A percentile compares a stretch with the other conserved stretches of the same genome.
Conservation (phyloP, 2,329 filamentous ascomycete genomes). For the Sporothrix sp. region DNA sequence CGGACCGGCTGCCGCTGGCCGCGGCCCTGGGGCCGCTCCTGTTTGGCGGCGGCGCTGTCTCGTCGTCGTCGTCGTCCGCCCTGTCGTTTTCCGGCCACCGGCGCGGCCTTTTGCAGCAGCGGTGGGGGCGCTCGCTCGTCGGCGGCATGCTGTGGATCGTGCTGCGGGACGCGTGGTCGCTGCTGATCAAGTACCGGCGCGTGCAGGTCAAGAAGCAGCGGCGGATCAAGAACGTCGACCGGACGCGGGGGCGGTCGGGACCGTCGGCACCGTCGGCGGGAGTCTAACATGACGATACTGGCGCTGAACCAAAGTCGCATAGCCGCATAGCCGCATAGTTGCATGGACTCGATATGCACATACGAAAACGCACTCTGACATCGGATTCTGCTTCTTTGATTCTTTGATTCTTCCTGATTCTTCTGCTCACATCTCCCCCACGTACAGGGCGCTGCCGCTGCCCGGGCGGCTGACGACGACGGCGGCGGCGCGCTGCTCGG, state of each 20-base stretch:
- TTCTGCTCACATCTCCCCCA: conserved; percentile 22
- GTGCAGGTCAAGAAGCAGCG: conserved; percentile 47
- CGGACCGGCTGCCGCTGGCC: conserved; percentile 14
- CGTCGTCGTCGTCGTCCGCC: too few relatives aligned
- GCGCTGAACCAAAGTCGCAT: too few relatives aligned
- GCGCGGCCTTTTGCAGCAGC: conserved; percentile 64
- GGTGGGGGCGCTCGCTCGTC: conserved; percentile 81
- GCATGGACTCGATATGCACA: too few relatives aligned
- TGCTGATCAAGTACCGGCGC: conserved; percentile 55
- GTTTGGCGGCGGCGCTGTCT: too few relatives aligned
- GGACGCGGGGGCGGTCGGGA: background rate
- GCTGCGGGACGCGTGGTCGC: conserved; percentile 55
- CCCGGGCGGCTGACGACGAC: conserved; percentile 86
- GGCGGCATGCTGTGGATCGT: conserved; percentile 86
- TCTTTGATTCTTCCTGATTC: too few relatives aligned
- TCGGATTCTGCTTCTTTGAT: too few relatives aligned
- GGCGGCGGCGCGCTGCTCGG: conserved; percentile 65
- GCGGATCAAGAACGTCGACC: conserved; percentile 42
- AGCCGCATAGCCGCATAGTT: too few relatives aligned
- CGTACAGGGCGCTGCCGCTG: conserved; percentile 53
- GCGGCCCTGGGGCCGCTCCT: too few relatives aligned
- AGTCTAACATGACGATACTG: too few relatives aligned
- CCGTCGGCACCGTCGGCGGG: background rate
- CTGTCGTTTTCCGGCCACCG: too few relatives aligned
- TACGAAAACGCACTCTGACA: too few relatives aligned